phyloP scores from a whole-genome alignment of 1,284 basidiomycete species.

The Hemileia vastatrix region DNA sequence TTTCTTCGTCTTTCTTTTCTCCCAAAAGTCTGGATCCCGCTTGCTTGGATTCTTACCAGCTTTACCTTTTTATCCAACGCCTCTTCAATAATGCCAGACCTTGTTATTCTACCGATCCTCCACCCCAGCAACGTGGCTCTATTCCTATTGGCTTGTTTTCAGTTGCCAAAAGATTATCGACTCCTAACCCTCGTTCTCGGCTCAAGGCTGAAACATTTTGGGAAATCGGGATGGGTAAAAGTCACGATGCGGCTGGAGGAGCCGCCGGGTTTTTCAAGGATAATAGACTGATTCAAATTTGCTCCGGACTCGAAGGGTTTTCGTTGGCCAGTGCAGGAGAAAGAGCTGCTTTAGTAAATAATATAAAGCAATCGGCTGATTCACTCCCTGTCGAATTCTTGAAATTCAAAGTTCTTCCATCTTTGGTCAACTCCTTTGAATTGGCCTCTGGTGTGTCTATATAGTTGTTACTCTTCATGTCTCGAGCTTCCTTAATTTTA shows the following conservation, averaged over 20 bases:
- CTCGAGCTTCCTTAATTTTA: neutral
- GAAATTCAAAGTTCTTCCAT: slow-evolving; percentile 74
- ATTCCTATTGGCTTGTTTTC: slow-evolving; percentile 71
- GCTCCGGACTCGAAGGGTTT: slow-evolving; percentile 77
- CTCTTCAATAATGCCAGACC: slow-evolving; percentile 65
- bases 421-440: slow-evolving; percentile 71
- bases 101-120: slow-evolving; percentile 46
- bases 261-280: slow-evolving; percentile 65
- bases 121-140: slow-evolving; percentile 51
- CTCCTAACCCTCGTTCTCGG: slow-evolving; percentile 72
- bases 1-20: neutral
- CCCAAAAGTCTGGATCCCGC: slow-evolving; percentile 61
- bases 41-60: slow-evolving; percentile 69
- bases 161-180: slow-evolving; percentile 73
- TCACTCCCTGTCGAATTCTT: slow-evolving; percentile 81
- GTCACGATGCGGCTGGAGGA: slow-evolving; percentile 33
- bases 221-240: slow-evolving; percentile 43
- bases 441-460: slow-evolving; percentile 55
- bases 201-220: slow-evolving; percentile 67
- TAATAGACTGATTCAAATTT: slow-evolving; percentile 77
- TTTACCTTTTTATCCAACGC: slow-evolving; percentile 71
- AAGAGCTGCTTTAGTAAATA: slow-evolving; percentile 49
- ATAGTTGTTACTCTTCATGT: neutral
- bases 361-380: slow-evolving; percentile 63
- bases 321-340: slow-evolving; percentile 72